These are phyloP conservation scores for Dactylellina drechsleri DNA, from an alignment of 2,329 filamentous ascomycete genomes.

Conservation along the genomic window DNA sequence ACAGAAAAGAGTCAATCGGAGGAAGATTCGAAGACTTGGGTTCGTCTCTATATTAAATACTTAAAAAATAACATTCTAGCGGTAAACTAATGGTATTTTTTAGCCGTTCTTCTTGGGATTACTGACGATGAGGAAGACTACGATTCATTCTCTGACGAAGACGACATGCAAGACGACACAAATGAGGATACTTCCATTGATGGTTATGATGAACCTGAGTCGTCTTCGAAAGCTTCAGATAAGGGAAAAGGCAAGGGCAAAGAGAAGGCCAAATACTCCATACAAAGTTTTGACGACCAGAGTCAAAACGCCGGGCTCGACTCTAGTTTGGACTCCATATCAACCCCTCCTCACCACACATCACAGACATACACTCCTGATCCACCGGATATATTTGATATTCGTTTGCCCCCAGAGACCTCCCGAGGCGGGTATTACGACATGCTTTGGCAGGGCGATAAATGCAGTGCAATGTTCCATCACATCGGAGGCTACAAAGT, in stretches of 20 bases:
- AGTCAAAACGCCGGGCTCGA: background rate
- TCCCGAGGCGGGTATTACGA: constrained; percentile 49
- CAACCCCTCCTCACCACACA: constrained; percentile 44
- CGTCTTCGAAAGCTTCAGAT: constrained; percentile 1
- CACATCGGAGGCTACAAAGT: constrained; percentile 47
- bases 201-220: constrained; percentile 1
- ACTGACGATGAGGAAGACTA: constrained; percentile 52
- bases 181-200: background rate
- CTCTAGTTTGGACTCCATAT: background rate
- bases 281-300: constrained; percentile 10
- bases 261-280: constrained; percentile 20
- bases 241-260: constrained; percentile 54
- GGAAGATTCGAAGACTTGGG: constrained; percentile 47
- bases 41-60: constrained; percentile 1
- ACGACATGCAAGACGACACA: constrained; percentile 19
- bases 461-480: constrained; percentile 49
- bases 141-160: constrained; percentile 44
- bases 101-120: constrained; percentile 47
- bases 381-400: constrained; percentile 44
- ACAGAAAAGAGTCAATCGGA: constrained; percentile 36
- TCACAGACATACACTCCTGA: constrained; percentile 37
- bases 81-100: background rate
- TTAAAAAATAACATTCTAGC: background rate
- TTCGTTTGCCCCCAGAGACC: constrained; percentile 41
- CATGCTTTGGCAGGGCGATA: constrained; percentile 54